Evolutionary conservation across 176 grass and related monocot genomes (phyloP), one percentile per base, ranked within the genome.

Genomic region (Triticum timopheevii): DNA sequence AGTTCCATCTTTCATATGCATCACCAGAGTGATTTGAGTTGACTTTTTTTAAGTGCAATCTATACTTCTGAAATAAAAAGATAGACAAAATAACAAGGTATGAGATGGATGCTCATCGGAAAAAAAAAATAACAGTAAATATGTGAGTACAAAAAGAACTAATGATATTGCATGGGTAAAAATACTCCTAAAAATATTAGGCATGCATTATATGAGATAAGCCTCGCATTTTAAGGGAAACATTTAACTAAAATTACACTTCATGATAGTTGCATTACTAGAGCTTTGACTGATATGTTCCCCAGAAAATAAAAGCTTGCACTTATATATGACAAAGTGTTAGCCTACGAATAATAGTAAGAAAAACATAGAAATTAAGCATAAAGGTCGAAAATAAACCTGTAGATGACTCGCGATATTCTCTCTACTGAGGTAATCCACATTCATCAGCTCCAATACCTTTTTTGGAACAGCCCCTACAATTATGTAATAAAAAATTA

Each of bases 381-480:
- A 8, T 35, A 70, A 87, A 5, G 33, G 67, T 69, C 4, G 38
- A 64, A 78, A 84, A 13, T 56, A 85, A 75, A 92, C 95, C 59
- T 98, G 95, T 0, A 98, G 62, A 85, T 98, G 95, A 39, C 93
- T 98, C 9, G 91, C 91, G 6, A 95, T 74, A 74, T 87, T 85
- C 52, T 92, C 93, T 88, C 93, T 90, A 4, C 38, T 95, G 22
- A 98, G 71, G 22, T 90, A 65, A 3, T 92, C 78, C 3, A 92
- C 86, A 47, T 88, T 87, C 95, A 98, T 98, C 59, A 83, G 73
- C 30, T 92, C 80, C 3, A 89, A 24, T 87, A 98, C 95, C 44
- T 82, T 91, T 56, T 88, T 95, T 10, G 92, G 95, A 70, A 85
- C 90, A 52, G 85, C 90, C 47, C 31, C 95, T 98, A 40, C 68